phyloP scores from a whole-genome alignment of 139 green algal genomes.

The Chlamydomonas sp. region DNA sequence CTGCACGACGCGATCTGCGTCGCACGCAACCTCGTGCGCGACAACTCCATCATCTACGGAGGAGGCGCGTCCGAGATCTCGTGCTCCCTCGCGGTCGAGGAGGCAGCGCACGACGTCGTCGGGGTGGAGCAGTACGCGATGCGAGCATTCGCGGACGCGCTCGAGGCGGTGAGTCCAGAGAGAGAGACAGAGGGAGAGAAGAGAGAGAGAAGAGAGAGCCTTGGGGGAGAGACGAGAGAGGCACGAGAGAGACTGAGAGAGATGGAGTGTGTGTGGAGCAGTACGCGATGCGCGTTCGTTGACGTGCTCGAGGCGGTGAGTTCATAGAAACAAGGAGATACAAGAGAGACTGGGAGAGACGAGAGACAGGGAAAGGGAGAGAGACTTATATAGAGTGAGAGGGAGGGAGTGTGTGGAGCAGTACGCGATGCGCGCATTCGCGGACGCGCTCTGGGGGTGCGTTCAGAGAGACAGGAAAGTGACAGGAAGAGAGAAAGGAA shows the following conservation, averaged over 20 bases:
- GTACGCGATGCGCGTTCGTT: slow-evolving; percentile 96
- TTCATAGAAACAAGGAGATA: no score
- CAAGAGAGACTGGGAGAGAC: no score
- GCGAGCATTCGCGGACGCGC: slow-evolving; percentile 88
- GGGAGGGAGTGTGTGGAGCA: slow-evolving; percentile 82
- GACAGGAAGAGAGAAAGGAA: no score
- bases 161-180: slow-evolving; percentile 9
- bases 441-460: slow-evolving; percentile 56
- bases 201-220: no score
- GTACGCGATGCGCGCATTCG: slow-evolving; percentile 96
- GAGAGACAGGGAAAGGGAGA: no score
- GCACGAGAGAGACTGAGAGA: slow-evolving; percentile 59
- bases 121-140: slow-evolving; percentile 95
- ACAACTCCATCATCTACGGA: slow-evolving; percentile 95
- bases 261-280: slow-evolving; percentile 77
- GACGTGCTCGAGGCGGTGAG: slow-evolving; percentile 53
- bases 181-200: no score
- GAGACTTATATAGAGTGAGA: slow-evolving; percentile 53
- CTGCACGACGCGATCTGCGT: slow-evolving; percentile 98
- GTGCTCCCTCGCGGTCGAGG: slow-evolving; percentile 83
- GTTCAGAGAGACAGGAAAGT: no score
- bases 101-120: slow-evolving; percentile 70
- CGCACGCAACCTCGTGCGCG: slow-evolving; percentile 92
- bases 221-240: no score
- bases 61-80: slow-evolving; percentile 66